A percentile compares a stretch with the other conserved stretches of the same genome.
These are phyloP conservation scores for Spatholobus suberectus DNA, from an alignment of 306 rosid genomes.

Conservation along the genomic window DNA sequence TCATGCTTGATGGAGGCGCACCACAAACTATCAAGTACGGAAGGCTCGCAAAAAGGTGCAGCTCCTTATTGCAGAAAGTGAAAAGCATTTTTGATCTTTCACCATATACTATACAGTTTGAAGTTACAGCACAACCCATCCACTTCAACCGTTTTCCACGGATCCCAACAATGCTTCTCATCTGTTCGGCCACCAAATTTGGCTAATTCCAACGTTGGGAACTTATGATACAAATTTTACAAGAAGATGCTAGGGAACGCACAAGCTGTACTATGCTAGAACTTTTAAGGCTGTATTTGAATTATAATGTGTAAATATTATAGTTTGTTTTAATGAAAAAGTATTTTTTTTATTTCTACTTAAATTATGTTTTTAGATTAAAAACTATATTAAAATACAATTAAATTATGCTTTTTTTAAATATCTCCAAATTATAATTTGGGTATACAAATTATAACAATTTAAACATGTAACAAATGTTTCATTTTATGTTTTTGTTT, in stretches of 20 bases:
- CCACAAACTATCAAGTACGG: constrained; percentile 51
- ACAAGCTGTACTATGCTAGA: not conserved
- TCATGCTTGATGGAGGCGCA: constrained; percentile 35
- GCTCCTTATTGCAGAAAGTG: not conserved
- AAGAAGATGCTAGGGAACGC: not conserved
- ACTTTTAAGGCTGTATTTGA: not conserved
- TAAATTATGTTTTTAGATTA: no score
- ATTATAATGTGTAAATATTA: no score
- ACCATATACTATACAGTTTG: not conserved
- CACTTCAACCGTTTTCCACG: constrained; percentile 17
- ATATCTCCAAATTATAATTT: no score
- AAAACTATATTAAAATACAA: no score
- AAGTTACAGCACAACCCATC: not conserved
- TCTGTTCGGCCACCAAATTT: constrained; percentile 26
- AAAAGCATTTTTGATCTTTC: not conserved
- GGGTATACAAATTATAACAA: no score
- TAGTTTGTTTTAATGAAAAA: no score
- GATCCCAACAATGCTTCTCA: constrained; percentile 36
- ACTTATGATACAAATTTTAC: not conserved
- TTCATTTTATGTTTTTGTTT: not conserved
- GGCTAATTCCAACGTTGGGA: not conserved
- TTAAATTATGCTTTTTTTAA: no score
- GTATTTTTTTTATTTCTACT: no score
- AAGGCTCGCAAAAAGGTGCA: not conserved
- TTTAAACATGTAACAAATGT: not conserved